Base-by-base conservation (phyloP, 495 filamentous ascomycete genomes). In the Extremus antarcticus region DNA sequence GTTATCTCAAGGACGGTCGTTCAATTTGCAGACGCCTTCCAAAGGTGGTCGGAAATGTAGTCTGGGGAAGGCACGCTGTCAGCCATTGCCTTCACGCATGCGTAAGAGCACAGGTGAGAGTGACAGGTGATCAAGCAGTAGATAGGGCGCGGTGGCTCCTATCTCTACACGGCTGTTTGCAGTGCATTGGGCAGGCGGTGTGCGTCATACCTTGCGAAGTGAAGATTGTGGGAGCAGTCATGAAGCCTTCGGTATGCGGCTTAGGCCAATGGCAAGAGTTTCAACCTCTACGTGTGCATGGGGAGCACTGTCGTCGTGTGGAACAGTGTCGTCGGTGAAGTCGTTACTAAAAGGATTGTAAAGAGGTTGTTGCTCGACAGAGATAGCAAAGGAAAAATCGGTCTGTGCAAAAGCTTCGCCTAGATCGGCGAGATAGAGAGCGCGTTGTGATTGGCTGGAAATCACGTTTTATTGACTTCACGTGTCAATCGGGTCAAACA, bases 21-120 rank as follows among this genome's bases (percentile, higher is more conserved):
- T 48, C 46, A 90, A 73, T 86, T 88, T 62, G 78, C 79, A 62
- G 80, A 84, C 71, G 92, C 84, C 81, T 95, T 95, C 92, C 92
- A 98, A 77, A 98, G 83, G 77, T 98, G 92, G 80, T 95, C 90
- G 90, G 67, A 54, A 40, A 59, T 61, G 40, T 54, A 53, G 43
- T 55, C 56, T 59, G 35, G 3, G 32, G 22, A 21, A 17, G 46
- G 16, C 11, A 8, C 21, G 25, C 25, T 50, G 29, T 24, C 24
- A 47, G 43, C 22, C 23, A 50, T 13, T 47, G 39, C 23, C 24
- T 15, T 17, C 9, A 41, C n/a, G n/a, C 22, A 25, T 1, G 20
- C n/a, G 51, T 49, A 63, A 51, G 53, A 38, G 7, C n/a, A 9
- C 35, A 35, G 19, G 2, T 45, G 25, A 29, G 4, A 4, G n/a